Evolutionary conservation across 2,329 filamentous ascomycete species (phyloP).

Genomic region (Aspergillus chevalieri): DNA sequence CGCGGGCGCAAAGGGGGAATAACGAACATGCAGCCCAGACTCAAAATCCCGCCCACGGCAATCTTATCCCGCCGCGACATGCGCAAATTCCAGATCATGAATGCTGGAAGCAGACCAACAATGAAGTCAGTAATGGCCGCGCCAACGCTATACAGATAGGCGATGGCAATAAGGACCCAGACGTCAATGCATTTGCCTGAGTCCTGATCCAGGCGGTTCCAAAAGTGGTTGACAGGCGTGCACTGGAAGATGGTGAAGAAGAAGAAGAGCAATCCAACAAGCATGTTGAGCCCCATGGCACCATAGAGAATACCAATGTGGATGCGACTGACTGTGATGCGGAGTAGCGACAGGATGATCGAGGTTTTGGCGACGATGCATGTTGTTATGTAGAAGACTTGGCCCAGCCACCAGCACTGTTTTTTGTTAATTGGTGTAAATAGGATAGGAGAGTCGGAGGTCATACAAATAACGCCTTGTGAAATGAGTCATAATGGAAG

Average conservation of each 20-base stretch:
- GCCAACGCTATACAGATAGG: conserved; percentile 46
- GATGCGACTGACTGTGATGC: conserved; percentile 40
- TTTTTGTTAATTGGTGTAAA: neutral
- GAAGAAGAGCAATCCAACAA: conserved; percentile 43
- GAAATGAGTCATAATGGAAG: conserved; percentile 13
- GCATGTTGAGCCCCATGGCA: conserved; percentile 37
- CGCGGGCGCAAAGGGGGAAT: conserved; percentile 5
- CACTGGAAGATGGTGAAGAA: conserved; percentile 49
- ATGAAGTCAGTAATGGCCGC: conserved; percentile 45
- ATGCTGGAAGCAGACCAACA: conserved; percentile 47
- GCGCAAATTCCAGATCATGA: conserved; percentile 50
- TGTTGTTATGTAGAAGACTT: conserved; percentile 45
- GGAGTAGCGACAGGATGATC: conserved; percentile 48
- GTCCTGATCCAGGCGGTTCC: conserved; percentile 27
- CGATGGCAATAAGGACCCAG: conserved; percentile 46
- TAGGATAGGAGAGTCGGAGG: neutral
- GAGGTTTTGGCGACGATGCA: conserved; percentile 45
- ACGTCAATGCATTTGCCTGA: conserved; percentile 37
- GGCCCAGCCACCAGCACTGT: conserved; percentile 46
- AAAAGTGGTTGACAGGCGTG: conserved; percentile 45
- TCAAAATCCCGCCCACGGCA: conserved; percentile 46
- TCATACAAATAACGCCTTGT: conserved; percentile 19
- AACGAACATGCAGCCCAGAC: conserved; percentile 47
- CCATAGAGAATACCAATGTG: conserved; percentile 44
- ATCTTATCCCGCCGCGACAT: conserved; percentile 49